Conservation (phyloP, 352 stramenopile genomes). For the Plasmopara halstedii region DNA sequence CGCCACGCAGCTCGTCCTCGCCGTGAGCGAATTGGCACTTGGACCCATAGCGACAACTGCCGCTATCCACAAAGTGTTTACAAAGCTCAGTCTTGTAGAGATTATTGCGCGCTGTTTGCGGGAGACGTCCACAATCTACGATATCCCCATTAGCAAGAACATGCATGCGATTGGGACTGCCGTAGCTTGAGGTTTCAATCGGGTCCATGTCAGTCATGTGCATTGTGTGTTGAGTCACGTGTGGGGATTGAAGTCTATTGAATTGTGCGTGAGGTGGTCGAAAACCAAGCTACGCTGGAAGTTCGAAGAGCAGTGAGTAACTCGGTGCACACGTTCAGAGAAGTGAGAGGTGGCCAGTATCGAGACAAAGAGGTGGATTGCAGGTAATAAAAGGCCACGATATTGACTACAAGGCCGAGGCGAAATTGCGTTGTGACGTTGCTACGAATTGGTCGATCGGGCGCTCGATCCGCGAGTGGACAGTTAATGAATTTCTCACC, state of each 20-base stretch:
- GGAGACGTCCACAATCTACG: slow-evolving; percentile 68
- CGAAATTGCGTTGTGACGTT: slow-evolving; percentile 34
- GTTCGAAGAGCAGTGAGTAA: not conserved
- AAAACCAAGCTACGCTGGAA: not conserved
- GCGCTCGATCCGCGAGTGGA: slow-evolving; percentile 12
- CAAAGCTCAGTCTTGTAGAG: slow-evolving; percentile 91
- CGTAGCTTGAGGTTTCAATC: slow-evolving; percentile 30
- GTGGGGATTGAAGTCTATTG: slow-evolving; percentile 9
- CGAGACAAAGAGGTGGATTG: slow-evolving; percentile 1
- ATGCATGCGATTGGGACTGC: slow-evolving; percentile 53
- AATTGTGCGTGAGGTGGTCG: slow-evolving; percentile 13
- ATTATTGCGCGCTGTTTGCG: slow-evolving; percentile 75
- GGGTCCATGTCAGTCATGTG: slow-evolving; percentile 27
- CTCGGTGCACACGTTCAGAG: slow-evolving; percentile 3
- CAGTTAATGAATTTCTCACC: slow-evolving; percentile 31
- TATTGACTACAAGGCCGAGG: slow-evolving; percentile 2
- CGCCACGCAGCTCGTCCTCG: slow-evolving; percentile 71
- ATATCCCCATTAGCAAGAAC: slow-evolving; percentile 84
- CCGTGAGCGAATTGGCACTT: slow-evolving; percentile 89
- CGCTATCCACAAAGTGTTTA: slow-evolving; percentile 83
- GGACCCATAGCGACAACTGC: slow-evolving; percentile 79
- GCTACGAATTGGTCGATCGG: slow-evolving; percentile 3
- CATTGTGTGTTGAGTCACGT: slow-evolving; percentile 9
- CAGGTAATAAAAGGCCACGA: not conserved
- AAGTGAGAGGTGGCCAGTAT: slow-evolving; percentile 13